Conservation (phyloP, 176 grass and related monocot genomes). For the Eragrostis curvula region DNA sequence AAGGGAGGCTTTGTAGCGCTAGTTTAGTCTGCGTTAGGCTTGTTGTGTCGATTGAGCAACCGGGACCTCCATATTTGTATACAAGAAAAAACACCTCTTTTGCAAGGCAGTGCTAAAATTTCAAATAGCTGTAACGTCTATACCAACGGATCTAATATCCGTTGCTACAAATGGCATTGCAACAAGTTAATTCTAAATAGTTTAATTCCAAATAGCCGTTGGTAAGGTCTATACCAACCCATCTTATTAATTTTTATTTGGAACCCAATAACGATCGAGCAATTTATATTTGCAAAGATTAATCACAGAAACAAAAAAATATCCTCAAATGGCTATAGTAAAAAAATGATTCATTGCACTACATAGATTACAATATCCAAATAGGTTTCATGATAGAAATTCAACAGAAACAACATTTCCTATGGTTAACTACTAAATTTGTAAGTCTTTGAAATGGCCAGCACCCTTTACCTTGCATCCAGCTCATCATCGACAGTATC, state of each 20-base stretch:
- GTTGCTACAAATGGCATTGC: not conserved
- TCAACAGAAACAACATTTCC: not conserved
- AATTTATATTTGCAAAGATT: not conserved
- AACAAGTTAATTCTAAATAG: too few species aligned
- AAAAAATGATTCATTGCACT: too few species aligned
- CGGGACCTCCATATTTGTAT: not conserved
- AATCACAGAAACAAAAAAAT: too few species aligned
- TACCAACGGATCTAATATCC: not conserved
- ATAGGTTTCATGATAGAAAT: not conserved
- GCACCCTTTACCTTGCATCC: not conserved
- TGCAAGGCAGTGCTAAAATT: not conserved
- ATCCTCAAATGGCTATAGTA: too few species aligned
- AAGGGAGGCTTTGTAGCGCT: too few species aligned
- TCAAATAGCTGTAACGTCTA: not conserved
- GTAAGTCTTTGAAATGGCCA: not conserved
- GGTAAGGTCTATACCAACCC: not conserved
- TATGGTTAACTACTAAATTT: not conserved
- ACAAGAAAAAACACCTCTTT: not conserved
- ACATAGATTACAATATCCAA: too few species aligned
- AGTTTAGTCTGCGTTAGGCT: too few species aligned
- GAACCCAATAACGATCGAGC: not conserved
- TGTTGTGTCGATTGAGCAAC: too few species aligned
- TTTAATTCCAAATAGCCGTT: too few species aligned
- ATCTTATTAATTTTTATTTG: not conserved
- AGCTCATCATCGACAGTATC: not conserved